These are phyloP conservation scores for Cicer cuneatum DNA, from an alignment of 306 rosid genomes.

Conservation along the genomic window DNA sequence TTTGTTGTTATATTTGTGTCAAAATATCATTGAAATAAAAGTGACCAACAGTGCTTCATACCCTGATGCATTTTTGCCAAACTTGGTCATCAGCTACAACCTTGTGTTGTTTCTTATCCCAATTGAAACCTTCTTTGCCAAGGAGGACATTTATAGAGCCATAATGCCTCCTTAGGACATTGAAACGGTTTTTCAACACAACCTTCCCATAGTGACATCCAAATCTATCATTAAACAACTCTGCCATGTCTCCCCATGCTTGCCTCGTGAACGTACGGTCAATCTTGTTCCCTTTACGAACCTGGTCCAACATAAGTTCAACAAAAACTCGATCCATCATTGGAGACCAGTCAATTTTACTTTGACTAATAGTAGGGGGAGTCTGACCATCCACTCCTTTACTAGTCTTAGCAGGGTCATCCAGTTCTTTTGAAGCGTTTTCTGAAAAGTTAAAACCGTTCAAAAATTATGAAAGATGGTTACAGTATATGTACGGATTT, in stretches of 20 bases:
- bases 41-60: constrained; percentile 27
- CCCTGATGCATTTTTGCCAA: constrained; percentile 60
- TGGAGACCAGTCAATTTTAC: constrained; percentile 54
- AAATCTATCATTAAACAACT: constrained; percentile 54
- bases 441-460: constrained; percentile 37
- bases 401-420: constrained; percentile 36
- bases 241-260: constrained; percentile 60
- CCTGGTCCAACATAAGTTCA: constrained; percentile 61
- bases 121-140: constrained; percentile 55
- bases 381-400: constrained; percentile 43
- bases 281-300: constrained; percentile 57
- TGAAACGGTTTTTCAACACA: constrained; percentile 60
- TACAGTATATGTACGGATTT: neutral
- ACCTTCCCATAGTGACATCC: constrained; percentile 49
- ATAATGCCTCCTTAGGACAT: constrained; percentile 59
- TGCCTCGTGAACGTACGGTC: constrained; percentile 55
- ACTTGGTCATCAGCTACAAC: constrained; percentile 58
- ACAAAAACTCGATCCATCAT: constrained; percentile 57
- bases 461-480: constrained; percentile 6
- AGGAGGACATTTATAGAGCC: constrained; percentile 52
- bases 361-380: constrained; percentile 22
- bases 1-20: too few species aligned
- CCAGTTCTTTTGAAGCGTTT: constrained; percentile 45
- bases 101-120: constrained; percentile 57
- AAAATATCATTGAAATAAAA: neutral